Base-by-base conservation (phyloP, 139 green algal genomes). In the Yamagishiella unicocca region DNA sequence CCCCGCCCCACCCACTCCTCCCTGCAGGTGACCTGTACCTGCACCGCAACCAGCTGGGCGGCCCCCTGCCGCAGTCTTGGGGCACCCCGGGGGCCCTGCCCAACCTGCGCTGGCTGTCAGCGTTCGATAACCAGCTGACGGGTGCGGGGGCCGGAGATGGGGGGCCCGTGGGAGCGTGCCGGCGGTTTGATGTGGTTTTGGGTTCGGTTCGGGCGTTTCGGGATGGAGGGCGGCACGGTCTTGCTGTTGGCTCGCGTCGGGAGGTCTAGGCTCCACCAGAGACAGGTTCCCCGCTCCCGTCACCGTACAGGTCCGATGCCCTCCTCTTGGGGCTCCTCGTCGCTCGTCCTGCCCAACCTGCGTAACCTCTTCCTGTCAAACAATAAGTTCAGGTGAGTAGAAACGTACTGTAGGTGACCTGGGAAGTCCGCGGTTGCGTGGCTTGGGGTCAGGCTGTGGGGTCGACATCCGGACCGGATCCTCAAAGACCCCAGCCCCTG, bases 91-190 rank as follows among this genome's bases (percentile, higher is more conserved):
- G 72, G 29, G 40, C 54, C 31, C 68, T 88, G 33, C 71, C 83
- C 29, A 82, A 82, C 70, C 83, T 88, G 40, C 70, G 83, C 70
- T 88, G 83, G 83, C 71, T 88, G n/a, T 88, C 83, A 4, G 71
- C 55, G 17, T 88, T 88, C 54, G 68, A 82, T 76, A 90, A 90
- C 81, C 22, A 75, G 33, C 73, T 92, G 1, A 74, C 37, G 10
- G 82, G 82, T 87, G 64, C 31, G 80, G 58, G 3, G 25, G 70
- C 40, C 27, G 27, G 71, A 35, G 73, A n/a, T 43, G 27, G 25
- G 37, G 10, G 22, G 40, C 27, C 42, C 27, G 10, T 14, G n/a
- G 64, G 10, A 17, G 4, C 31, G 3, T 31, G 19, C 5, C 6
- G 9, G 9, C 19, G 9, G 9, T 42, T 14, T 46, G 67, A 74